Evolutionary conservation across 1,284 basidiomycete species (phyloP).

Genomic region (Neotropicomus parvogracilis): DNA sequence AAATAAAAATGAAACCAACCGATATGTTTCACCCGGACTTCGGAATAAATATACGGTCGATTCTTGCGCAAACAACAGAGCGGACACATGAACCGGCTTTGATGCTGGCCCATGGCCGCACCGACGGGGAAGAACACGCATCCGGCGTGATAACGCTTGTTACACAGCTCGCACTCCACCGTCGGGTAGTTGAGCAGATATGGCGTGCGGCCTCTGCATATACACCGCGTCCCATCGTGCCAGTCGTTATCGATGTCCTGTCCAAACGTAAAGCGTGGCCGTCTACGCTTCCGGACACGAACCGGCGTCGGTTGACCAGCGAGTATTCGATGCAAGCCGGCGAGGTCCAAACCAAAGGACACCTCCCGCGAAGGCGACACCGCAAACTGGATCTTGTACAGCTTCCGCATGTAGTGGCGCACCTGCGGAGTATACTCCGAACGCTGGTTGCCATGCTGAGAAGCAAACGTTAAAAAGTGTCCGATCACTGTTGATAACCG

Average conservation of each 20-base stretch:
- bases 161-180: slow-evolving; percentile 66
- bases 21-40: slow-evolving; percentile 64
- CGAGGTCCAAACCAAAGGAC: slow-evolving; percentile 75
- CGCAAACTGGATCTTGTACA: slow-evolving; percentile 79
- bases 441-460: slow-evolving; percentile 62
- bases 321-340: slow-evolving; percentile 72
- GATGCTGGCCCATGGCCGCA: slow-evolving; percentile 31
- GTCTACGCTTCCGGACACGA: slow-evolving; percentile 56
- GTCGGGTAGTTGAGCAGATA: slow-evolving; percentile 57
- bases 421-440: slow-evolving; percentile 73
- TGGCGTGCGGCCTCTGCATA: slow-evolving; percentile 66
- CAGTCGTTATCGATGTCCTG: slow-evolving; percentile 73
- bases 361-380: slow-evolving; percentile 73
- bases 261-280: slow-evolving; percentile 70
- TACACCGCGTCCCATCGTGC: slow-evolving; percentile 71
- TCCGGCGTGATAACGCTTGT: slow-evolving; percentile 62
- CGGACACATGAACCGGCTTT: slow-evolving; percentile 59
- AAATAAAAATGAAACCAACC: slow-evolving; percentile 41
- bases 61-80: slow-evolving; percentile 72
- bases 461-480: slow-evolving; percentile 70
- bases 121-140: slow-evolving; percentile 69
- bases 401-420: slow-evolving; percentile 81
- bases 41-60: slow-evolving; percentile 62
- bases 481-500: slow-evolving; percentile 68
- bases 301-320: slow-evolving; percentile 57